These are phyloP conservation scores for Hypomyces perniciosus DNA, from an alignment of 2,329 filamentous ascomycete genomes.

Conservation along the genomic window DNA sequence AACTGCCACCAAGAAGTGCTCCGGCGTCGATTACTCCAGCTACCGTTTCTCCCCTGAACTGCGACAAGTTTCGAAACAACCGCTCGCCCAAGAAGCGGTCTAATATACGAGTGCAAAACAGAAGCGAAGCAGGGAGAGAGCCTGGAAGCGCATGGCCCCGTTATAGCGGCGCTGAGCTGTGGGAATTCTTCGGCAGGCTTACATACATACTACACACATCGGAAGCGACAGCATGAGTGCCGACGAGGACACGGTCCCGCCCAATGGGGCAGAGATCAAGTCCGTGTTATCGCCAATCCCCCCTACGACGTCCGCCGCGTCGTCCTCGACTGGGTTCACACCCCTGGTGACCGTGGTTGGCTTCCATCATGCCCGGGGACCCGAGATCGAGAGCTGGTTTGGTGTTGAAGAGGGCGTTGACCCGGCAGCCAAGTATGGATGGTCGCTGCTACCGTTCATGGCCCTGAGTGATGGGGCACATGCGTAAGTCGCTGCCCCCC, in stretches of 20 bases:
- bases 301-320: conserved; percentile 25
- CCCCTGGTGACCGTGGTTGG: conserved; percentile 75
- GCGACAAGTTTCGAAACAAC: neutral
- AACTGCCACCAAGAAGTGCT: neutral
- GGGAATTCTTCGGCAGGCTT: conserved; percentile 10
- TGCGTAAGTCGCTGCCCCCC: conserved; percentile 52
- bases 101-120: neutral
- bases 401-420: conserved; percentile 68
- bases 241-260: conserved; percentile 20
- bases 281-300: conserved; percentile 28
- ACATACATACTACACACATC: neutral
- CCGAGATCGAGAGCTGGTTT: conserved; percentile 91
- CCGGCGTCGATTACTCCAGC: neutral
- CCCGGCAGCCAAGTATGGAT: conserved; percentile 78
- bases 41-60: neutral
- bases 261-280: conserved; percentile 22
- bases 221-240: conserved; percentile 23
- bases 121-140: neutral
- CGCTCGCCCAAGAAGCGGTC: neutral
- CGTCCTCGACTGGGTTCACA: conserved; percentile 40
- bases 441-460: conserved; percentile 92
- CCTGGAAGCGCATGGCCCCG: conserved; percentile 20
- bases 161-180: conserved; percentile 14
- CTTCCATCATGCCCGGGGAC: conserved; percentile 80
- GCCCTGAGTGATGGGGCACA: conserved; percentile 93